Conservation (phyloP, 2,329 filamentous ascomycete genomes). For the Lasiodiplodia hormozganensis region DNA sequence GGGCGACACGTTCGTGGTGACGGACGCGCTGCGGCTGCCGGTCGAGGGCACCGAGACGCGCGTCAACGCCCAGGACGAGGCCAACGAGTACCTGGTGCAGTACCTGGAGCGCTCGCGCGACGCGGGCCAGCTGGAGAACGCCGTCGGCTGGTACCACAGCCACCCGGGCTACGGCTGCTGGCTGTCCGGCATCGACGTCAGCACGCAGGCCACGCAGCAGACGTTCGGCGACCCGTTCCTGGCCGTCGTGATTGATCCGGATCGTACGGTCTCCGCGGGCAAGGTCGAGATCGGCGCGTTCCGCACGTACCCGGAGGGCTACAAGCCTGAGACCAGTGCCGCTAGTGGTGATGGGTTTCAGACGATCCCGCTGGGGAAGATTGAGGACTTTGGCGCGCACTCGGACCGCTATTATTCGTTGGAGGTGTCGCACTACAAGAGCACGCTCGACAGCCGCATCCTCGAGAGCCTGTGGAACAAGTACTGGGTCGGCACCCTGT, state of each 20-base stretch:
- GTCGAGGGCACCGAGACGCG: slow-evolving; percentile 98
- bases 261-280: slow-evolving; percentile 90
- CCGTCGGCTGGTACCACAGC: slow-evolving; percentile 97
- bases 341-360: slow-evolving; percentile 65
- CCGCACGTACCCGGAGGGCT: slow-evolving; percentile 81
- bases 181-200: slow-evolving; percentile 94
- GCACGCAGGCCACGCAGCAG: slow-evolving; percentile 86
- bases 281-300: slow-evolving; percentile 99
- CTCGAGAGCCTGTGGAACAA: slow-evolving; percentile 96
- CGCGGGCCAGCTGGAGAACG: slow-evolving; percentile 83
- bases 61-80: slow-evolving; percentile 94
- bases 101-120: slow-evolving; percentile 80
- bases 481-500: slow-evolving; percentile 97
- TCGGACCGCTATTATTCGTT: slow-evolving; percentile 89
- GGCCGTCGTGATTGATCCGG: slow-evolving; percentile 94
- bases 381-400: slow-evolving; percentile 94
- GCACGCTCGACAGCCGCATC: slow-evolving; percentile 83
- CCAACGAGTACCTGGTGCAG: slow-evolving; percentile 94
- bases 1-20: slow-evolving; percentile 86
- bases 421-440: slow-evolving; percentile 94
- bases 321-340: slow-evolving; percentile 46
- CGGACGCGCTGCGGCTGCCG: slow-evolving; percentile 89
- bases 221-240: slow-evolving; percentile 87
- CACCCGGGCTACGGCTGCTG: slow-evolving; percentile 98
- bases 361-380: slow-evolving; percentile 88